phyloP scores from a whole-genome alignment of 1,139 yeast species.

The Taphrina pruni region DNA sequence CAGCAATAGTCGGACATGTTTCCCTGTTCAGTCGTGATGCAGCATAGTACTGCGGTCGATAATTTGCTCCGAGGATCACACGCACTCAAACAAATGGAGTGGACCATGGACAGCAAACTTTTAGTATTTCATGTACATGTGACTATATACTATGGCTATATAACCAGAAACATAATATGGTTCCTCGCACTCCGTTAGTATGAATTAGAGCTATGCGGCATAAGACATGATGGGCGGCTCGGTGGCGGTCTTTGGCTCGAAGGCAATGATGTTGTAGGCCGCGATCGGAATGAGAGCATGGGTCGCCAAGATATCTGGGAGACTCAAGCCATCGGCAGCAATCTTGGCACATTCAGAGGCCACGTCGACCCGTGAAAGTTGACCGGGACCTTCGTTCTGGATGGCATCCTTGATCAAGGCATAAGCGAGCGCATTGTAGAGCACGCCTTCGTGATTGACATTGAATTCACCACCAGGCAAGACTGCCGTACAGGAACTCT shows the following conservation, averaged over 20 bases:
- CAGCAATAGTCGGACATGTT: too few relatives aligned
- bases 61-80: too few relatives aligned
- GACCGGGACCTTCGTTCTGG: slow-evolving; percentile 17
- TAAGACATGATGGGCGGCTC: slow-evolving; percentile 19
- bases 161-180: too few relatives aligned
- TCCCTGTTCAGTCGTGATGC: too few relatives aligned
- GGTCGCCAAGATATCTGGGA: slow-evolving; percentile 12
- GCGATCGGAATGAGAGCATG: slow-evolving; percentile 9
- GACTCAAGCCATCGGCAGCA: slow-evolving; percentile 20
- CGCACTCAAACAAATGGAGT: too few relatives aligned
- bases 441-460: slow-evolving; percentile 16
- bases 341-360: slow-evolving; percentile 8
- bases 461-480: slow-evolving; percentile 11
- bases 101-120: too few relatives aligned
- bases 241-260: slow-evolving; percentile 2
- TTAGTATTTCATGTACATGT: too few relatives aligned
- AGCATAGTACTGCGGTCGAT: too few relatives aligned
- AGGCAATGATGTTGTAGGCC: slow-evolving; percentile 3
- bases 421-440: slow-evolving; percentile 18
- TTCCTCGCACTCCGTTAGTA: background rate
- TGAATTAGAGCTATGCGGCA: background rate
- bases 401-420: slow-evolving; percentile 18
- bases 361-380: slow-evolving; percentile 3
- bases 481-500: slow-evolving; percentile 9
- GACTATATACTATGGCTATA: too few relatives aligned